Evolutionary conservation across 495 filamentous ascomycete genomes (phyloP), one percentile per base, ranked within the genome.

Genomic region (Talaromyces nanjingensis): DNA sequence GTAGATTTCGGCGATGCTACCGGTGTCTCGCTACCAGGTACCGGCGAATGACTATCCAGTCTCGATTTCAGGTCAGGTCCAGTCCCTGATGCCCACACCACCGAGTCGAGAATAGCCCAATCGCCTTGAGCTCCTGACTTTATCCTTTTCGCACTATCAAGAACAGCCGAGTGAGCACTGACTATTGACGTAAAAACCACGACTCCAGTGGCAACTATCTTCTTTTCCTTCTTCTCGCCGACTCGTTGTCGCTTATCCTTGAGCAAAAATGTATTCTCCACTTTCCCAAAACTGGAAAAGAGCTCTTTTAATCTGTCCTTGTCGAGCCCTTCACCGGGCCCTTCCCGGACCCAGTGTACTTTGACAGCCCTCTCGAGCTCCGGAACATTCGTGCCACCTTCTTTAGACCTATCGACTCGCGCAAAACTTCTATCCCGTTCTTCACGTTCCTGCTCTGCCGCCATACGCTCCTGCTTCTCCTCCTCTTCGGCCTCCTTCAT

Each of bases 321-420:
- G 65, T 78, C 79, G 20, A 85, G 64, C 0, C 77, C 71, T 22
- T 72, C 56, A 2, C 79, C 77, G 0, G 70, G 70, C 4, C 80
- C 80, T 53, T 84, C 79, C n/a, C 80, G 72, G 8, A 74, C 70
- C 82, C 83, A 87, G 34, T 84, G 82, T 24, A 86, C 76, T 68
- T 85, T 87, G 60, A 89, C 74, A 3, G 81, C 83, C 11, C 86
- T 77, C 62, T 88, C 84, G 29, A 85, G 70, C 49, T 85, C 84
- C 2, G 83, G 71, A 9, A 86, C 81, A 69, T 78, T 79, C 27
- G 73, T 64, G 4, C 73, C 75, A 22, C 77, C 75, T 24, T 77
- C 74, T 55, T 76, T 70, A 25, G 76, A 74, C 16, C 73, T 71
- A 65, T 79, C 75, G n/a, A 79, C 75, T 1, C 70, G 69, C 67